Evolutionary conservation across 148 eudicot species (phyloP).

Genomic region (Euryodendron excelsum): DNA sequence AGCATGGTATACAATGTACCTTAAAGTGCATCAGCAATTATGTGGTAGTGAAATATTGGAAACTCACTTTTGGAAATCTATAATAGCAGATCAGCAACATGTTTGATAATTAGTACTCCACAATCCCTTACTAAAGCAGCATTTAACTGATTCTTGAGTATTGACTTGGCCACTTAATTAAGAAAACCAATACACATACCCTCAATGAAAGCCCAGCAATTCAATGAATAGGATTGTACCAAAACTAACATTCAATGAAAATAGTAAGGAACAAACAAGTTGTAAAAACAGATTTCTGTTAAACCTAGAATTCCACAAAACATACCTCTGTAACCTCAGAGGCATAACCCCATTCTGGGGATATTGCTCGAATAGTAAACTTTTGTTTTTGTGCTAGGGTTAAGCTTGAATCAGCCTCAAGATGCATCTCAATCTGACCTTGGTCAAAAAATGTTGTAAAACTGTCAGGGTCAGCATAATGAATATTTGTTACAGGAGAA

Average conservation of each 20-base stretch:
- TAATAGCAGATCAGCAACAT: background rate
- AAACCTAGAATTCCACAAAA: slow-evolving; percentile 2
- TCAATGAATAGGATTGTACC: background rate
- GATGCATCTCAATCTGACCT: slow-evolving; percentile 25
- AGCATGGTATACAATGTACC: background rate
- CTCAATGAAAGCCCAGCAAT: background rate
- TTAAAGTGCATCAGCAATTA: background rate
- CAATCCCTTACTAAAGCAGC: background rate
- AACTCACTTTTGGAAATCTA: background rate
- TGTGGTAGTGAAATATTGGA: background rate
- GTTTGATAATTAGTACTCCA: background rate
- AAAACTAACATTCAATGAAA: background rate
- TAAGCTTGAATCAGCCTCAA: slow-evolving; percentile 47
- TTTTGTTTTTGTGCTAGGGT: slow-evolving; percentile 57
- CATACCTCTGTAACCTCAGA: slow-evolving; percentile 63
- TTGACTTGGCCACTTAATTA: background rate
- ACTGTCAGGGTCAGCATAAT: slow-evolving; percentile 24
- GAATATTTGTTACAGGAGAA: slow-evolving; percentile 33
- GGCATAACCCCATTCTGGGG: slow-evolving; percentile 79
- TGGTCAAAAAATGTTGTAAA: slow-evolving; percentile 46
- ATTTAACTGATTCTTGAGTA: background rate
- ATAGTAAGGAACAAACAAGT: background rate
- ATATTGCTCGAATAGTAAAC: slow-evolving; percentile 67
- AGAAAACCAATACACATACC: background rate
- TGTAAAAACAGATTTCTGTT: slow-evolving; percentile 6